Evolutionary conservation across 1,284 basidiomycete species (phyloP).

Genomic region (Ceratobasidium sp.): DNA sequence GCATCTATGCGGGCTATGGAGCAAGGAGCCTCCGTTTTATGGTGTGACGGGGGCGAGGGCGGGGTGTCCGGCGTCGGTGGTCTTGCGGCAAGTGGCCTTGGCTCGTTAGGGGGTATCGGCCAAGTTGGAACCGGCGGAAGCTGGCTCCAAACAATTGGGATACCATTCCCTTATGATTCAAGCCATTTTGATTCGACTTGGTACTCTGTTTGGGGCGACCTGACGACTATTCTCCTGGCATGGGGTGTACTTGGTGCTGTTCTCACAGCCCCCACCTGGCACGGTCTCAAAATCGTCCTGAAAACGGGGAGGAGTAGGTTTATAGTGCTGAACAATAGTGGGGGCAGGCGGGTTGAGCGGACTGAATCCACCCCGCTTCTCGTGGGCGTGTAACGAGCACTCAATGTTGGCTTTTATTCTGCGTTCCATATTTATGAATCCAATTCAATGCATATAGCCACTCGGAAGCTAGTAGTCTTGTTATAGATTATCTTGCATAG

Average conservation of each 20-base stretch:
- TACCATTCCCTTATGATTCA: conserved; percentile 70
- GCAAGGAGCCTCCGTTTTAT: conserved; percentile 73
- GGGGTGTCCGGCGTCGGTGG: conserved; percentile 54
- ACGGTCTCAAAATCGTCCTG: neutral
- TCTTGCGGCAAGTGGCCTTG: conserved; percentile 77
- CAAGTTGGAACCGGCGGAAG: conserved; percentile 75
- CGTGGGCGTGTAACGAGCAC: neutral
- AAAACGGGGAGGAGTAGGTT: neutral
- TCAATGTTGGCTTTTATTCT: too few relatives aligned
- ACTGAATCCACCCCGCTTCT: neutral
- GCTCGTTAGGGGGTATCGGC: conserved; percentile 65
- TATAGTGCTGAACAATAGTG: neutral
- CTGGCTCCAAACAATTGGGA: conserved; percentile 72
- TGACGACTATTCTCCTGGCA: conserved; percentile 34
- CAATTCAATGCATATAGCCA: too few relatives aligned
- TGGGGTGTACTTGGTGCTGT: conserved; percentile 20
- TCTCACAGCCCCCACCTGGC: neutral
- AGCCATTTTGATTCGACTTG: conserved; percentile 33
- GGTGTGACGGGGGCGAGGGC: conserved; percentile 85
- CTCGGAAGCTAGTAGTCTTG: too few relatives aligned
- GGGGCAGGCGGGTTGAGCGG: neutral
- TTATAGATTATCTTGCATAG: too few relatives aligned
- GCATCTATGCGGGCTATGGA: conserved; percentile 78
- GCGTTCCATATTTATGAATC: too few relatives aligned
- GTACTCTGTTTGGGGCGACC: conserved; percentile 45